These are phyloP conservation scores for Phaseolus lunatus DNA, from an alignment of 306 rosid genomes.

Conservation along the genomic window DNA sequence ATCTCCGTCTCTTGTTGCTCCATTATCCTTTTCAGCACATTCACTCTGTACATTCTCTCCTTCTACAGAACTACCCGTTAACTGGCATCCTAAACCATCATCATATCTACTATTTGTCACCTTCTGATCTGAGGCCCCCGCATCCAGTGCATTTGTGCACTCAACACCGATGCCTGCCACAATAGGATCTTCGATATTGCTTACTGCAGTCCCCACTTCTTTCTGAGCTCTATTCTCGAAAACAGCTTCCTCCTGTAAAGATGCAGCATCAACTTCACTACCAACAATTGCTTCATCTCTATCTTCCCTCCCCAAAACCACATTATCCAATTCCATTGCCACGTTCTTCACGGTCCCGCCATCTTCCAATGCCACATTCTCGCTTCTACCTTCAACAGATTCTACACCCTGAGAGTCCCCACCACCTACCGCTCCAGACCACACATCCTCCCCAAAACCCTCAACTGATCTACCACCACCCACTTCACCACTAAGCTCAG, in stretches of 20 bases:
- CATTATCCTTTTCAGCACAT: slow-evolving; percentile 42
- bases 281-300: slow-evolving; percentile 12
- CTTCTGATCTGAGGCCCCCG: slow-evolving; percentile 37
- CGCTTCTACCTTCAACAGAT: slow-evolving; percentile 39
- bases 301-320: slow-evolving; percentile 43
- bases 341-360: slow-evolving; percentile 36
- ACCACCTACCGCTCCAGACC: slow-evolving; percentile 33
- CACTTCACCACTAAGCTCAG: slow-evolving; percentile 47
- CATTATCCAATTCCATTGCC: slow-evolving; percentile 40
- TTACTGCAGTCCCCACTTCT: slow-evolving; percentile 33
- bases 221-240: slow-evolving; percentile 39
- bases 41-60: slow-evolving; percentile 44
- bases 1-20: slow-evolving; percentile 34
- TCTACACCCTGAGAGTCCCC: slow-evolving; percentile 48
- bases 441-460: slow-evolving; percentile 45
- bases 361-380: slow-evolving; percentile 31
- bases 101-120: slow-evolving; percentile 34
- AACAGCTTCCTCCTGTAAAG: not conserved
- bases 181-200: slow-evolving; percentile 35
- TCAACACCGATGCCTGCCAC: slow-evolving; percentile 39
- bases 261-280: slow-evolving; percentile 35
- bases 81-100: slow-evolving; percentile 47
- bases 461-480: slow-evolving; percentile 44
- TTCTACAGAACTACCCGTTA: slow-evolving; percentile 42
- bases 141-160: slow-evolving; percentile 42